Base-by-base conservation (phyloP, 2,329 filamentous ascomycete genomes). In the Chaetomium olivaceum region DNA sequence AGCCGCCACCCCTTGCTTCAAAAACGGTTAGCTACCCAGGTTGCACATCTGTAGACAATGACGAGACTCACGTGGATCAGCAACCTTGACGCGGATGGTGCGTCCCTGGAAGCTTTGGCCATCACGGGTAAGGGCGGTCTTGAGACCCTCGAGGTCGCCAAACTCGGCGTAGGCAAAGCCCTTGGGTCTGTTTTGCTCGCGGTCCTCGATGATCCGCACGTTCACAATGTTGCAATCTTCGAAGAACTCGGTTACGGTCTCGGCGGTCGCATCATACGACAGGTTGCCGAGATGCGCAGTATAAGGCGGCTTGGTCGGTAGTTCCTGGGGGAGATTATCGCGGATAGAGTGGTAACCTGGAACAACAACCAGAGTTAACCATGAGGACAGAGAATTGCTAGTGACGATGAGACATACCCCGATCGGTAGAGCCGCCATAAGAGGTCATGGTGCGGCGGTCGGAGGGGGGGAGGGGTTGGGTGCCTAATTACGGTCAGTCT, bases 131-230 rank as follows among this genome's bases (percentile, higher is more conserved):
- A 99, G 85, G 64, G 95, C 95, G 80, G 93, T 90, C 83, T 96
- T 96, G 74, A 99, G 83, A 66, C 94, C 94, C 58, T 98, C 94
- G 54, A 95, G 81, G 60, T 88, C 89, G 71, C 85, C 88, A 75
- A 99, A 99, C 79, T 99, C 95, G 71, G 96, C 94, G 77, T 99
- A 99, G 68, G 94, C 95, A 74, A 99, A 99, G 58, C 95, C 95
- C 83, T 99, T 99, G 71, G 95, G 95, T 75, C 93, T 93, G 79
- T 90, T 88, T 76, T 95, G 91, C 77, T 97, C 85, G 76, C 94
- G 95, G 80, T 99, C 96, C 82, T 97, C 94, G 70, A 99, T 96
- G 74, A 99, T 93, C 74, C 95, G 91, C 71, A 99, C 92, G 76
- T 88, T 97, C 71, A 91, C 91, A 73, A 97, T 89, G 70, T 92